phyloP scores from a whole-genome alignment of 352 stramenopile genomes.

The Phytophthora sp. region DNA sequence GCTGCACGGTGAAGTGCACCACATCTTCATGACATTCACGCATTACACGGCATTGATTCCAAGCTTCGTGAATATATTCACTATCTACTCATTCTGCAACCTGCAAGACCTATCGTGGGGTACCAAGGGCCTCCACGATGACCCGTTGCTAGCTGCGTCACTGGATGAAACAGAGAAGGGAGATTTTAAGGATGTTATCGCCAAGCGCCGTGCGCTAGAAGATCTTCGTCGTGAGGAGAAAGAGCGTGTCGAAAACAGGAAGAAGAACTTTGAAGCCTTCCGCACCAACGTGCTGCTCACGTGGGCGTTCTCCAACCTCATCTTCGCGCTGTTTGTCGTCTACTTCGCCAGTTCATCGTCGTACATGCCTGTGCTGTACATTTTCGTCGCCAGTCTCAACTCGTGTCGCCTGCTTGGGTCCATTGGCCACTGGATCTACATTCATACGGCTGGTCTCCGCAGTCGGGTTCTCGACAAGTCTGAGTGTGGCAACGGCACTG shows the following conservation, averaged over 20 bases:
- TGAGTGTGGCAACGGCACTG: conserved; percentile 58
- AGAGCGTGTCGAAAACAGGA: conserved; percentile 63
- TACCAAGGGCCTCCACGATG: conserved; percentile 72
- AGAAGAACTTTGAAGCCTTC: conserved; percentile 85
- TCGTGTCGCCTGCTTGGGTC: conserved; percentile 64
- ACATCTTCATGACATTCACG: conserved; percentile 87
- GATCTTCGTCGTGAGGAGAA: conserved; percentile 69
- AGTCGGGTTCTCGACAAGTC: conserved; percentile 56
- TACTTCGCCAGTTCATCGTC: conserved; percentile 59
- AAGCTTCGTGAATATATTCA: conserved; percentile 91
- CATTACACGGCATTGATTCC: conserved; percentile 89
- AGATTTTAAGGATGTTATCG: conserved; percentile 87
- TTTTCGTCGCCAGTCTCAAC: conserved; percentile 77
- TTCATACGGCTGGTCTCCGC: conserved; percentile 52
- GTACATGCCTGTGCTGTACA: conserved; percentile 78
- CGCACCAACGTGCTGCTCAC: conserved; percentile 82
- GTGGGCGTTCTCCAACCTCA: conserved; percentile 87
- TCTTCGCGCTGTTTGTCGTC: conserved; percentile 75
- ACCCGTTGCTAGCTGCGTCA: conserved; percentile 47
- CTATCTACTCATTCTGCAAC: conserved; percentile 92
- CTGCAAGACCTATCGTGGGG: conserved; percentile 90
- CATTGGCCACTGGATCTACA: conserved; percentile 78
- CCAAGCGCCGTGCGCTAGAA: conserved; percentile 74
- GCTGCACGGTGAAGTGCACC: conserved; percentile 79
- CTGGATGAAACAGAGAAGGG: conserved; percentile 74